Conservation (phyloP, 1,284 basidiomycete species). For the Phellinidium pouzarii region DNA sequence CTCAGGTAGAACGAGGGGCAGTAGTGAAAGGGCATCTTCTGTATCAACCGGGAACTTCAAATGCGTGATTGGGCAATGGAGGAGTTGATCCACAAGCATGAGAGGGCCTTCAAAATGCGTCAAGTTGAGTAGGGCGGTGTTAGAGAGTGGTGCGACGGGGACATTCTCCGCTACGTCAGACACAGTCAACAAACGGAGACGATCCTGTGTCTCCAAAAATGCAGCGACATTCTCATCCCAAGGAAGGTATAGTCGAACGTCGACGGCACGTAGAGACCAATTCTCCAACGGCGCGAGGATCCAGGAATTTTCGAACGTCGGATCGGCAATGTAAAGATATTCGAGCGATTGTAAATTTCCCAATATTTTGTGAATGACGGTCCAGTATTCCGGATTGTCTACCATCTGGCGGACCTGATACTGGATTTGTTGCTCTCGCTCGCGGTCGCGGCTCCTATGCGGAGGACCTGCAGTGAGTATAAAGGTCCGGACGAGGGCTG, state of each 20-base stretch:
- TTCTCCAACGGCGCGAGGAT: slow-evolving; percentile 3
- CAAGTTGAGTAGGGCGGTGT: slow-evolving; percentile 6
- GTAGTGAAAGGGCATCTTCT: slow-evolving; percentile 13
- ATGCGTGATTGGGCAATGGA: slow-evolving; percentile 14
- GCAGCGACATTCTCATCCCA: slow-evolving; percentile 12
- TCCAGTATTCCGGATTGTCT: slow-evolving; percentile 11
- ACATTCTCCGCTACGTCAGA: slow-evolving; percentile 10
- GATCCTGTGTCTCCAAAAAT: slow-evolving; percentile 14
- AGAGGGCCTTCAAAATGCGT: slow-evolving; percentile 16
- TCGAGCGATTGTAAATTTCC: slow-evolving; percentile 10
- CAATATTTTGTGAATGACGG: slow-evolving; percentile 4
- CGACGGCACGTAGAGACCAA: slow-evolving; percentile 3
- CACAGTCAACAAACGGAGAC: slow-evolving; percentile 2
- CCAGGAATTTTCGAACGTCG: slow-evolving; percentile 8
- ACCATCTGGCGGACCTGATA: not conserved
- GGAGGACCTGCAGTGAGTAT: not conserved
- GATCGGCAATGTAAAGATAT: slow-evolving; percentile 6
- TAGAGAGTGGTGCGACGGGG: not conserved
- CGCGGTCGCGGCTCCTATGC: not conserved
- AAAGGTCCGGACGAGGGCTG: slow-evolving; percentile 9
- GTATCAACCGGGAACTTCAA: slow-evolving; percentile 13
- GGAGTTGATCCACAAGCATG: slow-evolving; percentile 10
- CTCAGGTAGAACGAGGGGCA: slow-evolving; percentile 12
- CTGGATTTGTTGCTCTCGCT: slow-evolving; percentile 1
- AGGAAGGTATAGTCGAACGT: slow-evolving; percentile 6